Conservation (phyloP, 768 basidiomycete species). For the Saitozyma podzolica region DNA sequence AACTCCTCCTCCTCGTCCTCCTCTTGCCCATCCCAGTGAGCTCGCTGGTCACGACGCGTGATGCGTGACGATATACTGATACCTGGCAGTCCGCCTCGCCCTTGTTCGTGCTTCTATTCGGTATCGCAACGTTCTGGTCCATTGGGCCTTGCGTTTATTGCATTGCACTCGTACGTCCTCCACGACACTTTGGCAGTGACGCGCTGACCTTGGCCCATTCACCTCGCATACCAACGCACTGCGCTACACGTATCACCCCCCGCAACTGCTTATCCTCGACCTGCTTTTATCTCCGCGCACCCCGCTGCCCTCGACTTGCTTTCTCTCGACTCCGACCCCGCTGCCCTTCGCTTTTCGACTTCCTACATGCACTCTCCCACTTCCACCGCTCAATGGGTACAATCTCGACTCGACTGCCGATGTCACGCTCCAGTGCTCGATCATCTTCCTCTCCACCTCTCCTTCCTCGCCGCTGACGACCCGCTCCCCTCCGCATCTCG, state of each 20-base stretch:
- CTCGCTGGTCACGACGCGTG: not conserved
- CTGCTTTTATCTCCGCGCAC: too few relatives aligned
- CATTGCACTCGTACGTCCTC: constrained; percentile 19
- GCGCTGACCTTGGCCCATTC: not conserved
- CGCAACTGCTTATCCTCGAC: too few relatives aligned
- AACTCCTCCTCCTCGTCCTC: constrained; percentile 22
- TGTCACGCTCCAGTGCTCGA: constrained; percentile 11
- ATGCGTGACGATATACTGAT: not conserved
- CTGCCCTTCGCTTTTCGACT: not conserved
- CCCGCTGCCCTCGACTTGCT: too few relatives aligned
- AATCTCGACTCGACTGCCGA: not conserved
- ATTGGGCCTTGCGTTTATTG: constrained; percentile 32
- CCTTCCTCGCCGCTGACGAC: constrained; percentile 19
- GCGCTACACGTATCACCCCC: too few relatives aligned
- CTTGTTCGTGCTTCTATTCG: constrained; percentile 22
- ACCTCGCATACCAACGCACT: too few relatives aligned
- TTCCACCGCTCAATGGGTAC: not conserved
- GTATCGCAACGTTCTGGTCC: constrained; percentile 18
- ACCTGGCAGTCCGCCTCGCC: constrained; percentile 25
- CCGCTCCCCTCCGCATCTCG: constrained; percentile 4
- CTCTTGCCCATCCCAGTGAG: constrained; percentile 32
- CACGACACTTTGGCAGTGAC: not conserved
- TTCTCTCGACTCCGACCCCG: too few relatives aligned
- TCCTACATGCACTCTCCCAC: not conserved
- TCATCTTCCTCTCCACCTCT: constrained; percentile 23